Conservation (phyloP, 495 filamentous ascomycete genomes). For the Neurospora hispaniola region DNA sequence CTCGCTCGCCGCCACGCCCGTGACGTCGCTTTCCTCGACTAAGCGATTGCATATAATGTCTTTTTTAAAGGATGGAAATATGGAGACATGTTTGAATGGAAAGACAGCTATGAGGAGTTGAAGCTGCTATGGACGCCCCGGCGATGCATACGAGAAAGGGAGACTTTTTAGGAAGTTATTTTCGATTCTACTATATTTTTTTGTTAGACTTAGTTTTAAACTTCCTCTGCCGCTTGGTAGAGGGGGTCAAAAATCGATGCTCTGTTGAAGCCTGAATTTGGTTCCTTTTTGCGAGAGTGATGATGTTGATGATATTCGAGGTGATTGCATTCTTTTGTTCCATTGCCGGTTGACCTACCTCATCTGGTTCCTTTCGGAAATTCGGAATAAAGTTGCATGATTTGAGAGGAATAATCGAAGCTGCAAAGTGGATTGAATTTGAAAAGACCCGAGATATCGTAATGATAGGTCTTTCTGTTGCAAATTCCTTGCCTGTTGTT, state of each 20-base stretch:
- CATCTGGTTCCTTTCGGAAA: neutral
- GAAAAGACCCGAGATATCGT: too few species aligned
- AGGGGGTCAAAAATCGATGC: neutral
- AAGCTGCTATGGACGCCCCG: neutral
- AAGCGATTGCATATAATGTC: neutral
- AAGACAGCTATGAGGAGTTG: neutral
- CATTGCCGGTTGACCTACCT: neutral
- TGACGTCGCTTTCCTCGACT: neutral
- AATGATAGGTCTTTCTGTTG: too few species aligned
- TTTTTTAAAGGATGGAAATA: neutral
- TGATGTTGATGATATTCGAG: neutral
- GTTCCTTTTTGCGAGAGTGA: neutral
- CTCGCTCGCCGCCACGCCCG: slow-evolving; percentile 4
- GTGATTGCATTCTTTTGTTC: neutral
- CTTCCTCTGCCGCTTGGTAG: neutral
- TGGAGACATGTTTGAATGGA: neutral
- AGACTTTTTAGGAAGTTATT: neutral
- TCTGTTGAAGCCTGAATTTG: neutral
- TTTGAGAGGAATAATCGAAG: neutral
- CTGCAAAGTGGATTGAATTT: too few species aligned
- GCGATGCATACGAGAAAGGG: neutral
- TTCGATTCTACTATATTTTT: neutral
- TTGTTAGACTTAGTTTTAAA: neutral
- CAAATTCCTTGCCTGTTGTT: too few species aligned
- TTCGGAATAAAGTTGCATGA: neutral